Conservation (phyloP, 2,329 filamentous ascomycete species). For the Monilinia laxa region DNA sequence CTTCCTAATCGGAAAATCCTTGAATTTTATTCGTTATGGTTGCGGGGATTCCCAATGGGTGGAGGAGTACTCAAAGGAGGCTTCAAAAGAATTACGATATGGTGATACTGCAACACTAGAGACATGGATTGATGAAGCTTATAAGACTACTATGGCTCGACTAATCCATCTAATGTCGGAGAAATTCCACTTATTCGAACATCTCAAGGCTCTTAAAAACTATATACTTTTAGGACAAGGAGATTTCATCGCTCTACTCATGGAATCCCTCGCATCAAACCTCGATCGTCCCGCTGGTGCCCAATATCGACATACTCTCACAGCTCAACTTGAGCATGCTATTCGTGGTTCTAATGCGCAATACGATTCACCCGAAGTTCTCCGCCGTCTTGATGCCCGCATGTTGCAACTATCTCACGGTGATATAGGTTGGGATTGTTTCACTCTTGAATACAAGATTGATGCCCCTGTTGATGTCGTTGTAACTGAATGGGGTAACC, state of each 20-base stretch:
- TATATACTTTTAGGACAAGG: conserved; percentile 94
- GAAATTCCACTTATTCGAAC: conserved; percentile 93
- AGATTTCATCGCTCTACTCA: conserved; percentile 93
- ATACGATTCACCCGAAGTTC: conserved; percentile 87
- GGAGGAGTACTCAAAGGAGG: conserved; percentile 87
- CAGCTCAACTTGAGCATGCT: conserved; percentile 95
- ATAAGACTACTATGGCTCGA: conserved; percentile 96
- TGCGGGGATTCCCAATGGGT: conserved; percentile 95
- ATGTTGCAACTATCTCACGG: conserved; percentile 97
- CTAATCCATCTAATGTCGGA: conserved; percentile 90
- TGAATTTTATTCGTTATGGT: conserved; percentile 97
- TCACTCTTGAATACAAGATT: conserved; percentile 98
- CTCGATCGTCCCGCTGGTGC: conserved; percentile 93
- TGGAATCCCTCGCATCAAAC: conserved; percentile 93
- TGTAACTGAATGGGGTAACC: conserved; percentile 90
- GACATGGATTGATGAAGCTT: conserved; percentile 91
- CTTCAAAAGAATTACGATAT: conserved; percentile 88
- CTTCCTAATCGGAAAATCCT: conserved; percentile 93
- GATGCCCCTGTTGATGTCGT: conserved; percentile 96
- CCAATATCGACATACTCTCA: conserved; percentile 94
- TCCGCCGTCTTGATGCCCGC: conserved; percentile 89
- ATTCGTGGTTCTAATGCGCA: conserved; percentile 97
- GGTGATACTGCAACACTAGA: conserved; percentile 91
- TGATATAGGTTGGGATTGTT: conserved; percentile 98
- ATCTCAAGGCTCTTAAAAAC: conserved; percentile 86